Evolutionary conservation across 805 yeast genomes (phyloP), one percentile per base, ranked within the genome.

Genomic region (Suhomyces sp.): DNA sequence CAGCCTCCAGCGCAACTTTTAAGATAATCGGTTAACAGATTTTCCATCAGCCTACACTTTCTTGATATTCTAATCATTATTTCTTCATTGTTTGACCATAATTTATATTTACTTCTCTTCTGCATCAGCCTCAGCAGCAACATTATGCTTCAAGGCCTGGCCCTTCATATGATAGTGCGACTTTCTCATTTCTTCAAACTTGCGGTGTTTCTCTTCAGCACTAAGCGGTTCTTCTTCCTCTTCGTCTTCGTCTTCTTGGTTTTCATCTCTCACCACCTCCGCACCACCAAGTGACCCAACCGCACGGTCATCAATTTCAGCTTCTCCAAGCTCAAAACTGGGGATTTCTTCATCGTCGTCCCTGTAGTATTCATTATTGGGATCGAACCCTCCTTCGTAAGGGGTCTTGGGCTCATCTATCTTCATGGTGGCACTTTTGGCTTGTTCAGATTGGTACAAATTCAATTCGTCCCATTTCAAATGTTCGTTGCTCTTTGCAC

Each of bases 321-420:
- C 81, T 56, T 79, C 85, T 1, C 89, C 89, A 47, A 84, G 68
- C 8, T 78, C 67, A 57, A 85, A 82, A 43, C 71, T 76, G 10
- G 82, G 81, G 43, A 83, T 69, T 19, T 60, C 71, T 13, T 55
- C 57, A 7, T 53, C 60, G 25, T 65, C 81, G 3, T 79, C 82
- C 48, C 79, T 77, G 59, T 90, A 89, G 63, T 87, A 87, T 60
- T 91, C 96, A 29, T 89, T 89, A 49, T 80, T 76, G 0, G 94
- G 92, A 61, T 87, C 85, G 24, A 89, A 86, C 0, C 96, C 96
- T 9, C 94, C 96, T 64, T 89, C 96, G 62, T 87, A 92, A 4
- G 97, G 97, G 0, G 97, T 92, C 74, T 92, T 92, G 20, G 97
- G 97, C 66, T 92, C 97, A 63, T 89, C 96, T 43, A 92, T 89